Base-by-base conservation (phyloP, 768 basidiomycete species). In the Termitomyces sp. region DNA sequence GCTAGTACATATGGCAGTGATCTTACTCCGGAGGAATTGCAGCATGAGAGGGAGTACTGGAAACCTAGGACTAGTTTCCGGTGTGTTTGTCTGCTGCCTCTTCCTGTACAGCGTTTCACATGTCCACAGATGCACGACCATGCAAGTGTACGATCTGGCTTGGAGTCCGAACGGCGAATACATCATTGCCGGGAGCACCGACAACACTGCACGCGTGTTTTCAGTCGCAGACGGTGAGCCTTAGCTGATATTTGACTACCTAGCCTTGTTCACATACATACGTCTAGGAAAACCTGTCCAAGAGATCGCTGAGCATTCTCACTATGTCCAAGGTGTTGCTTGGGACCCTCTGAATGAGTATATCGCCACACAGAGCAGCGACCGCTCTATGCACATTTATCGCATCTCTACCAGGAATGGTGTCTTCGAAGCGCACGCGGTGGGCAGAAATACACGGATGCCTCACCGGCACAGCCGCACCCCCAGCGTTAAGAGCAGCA, bases 311-410 rank as follows among this genome's bases (percentile, higher is more conserved):
- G 96, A 98, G 66, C 97, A 99, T 71, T 85, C 82, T 34, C 96
- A 98, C 71, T 98, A 92, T 68, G 97, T 99, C 0, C 97, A 99
- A 75, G 97, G 97, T 9, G 97, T 98, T 29, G 92, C 96, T 0
- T 99, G 97, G 97, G 97, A 99, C 63, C 97, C 97, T 1, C 73
- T 97, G 65, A 94, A 96, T 70, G 93, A 97, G 70, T 98, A 90
- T 68, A 92, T 99, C 60, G 95, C 97, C 4, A 98, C 97, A 0
- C 97, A 99, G 68, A 94, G 92, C 70, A 92, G 89, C 66, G 97
- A 99, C 72, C 82, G 96, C 47, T 90, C 94, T 22, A 96, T 98
- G 84, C 94, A 98, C 69, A 86, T 99, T 63, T 93, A 98, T 73
- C 82, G 83, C 60, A 85, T 98, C 62, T 83, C 84, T 8, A 83